phyloP scores from a whole-genome alignment of 257 asterid genomes.

The Pogostemon cablin region DNA sequence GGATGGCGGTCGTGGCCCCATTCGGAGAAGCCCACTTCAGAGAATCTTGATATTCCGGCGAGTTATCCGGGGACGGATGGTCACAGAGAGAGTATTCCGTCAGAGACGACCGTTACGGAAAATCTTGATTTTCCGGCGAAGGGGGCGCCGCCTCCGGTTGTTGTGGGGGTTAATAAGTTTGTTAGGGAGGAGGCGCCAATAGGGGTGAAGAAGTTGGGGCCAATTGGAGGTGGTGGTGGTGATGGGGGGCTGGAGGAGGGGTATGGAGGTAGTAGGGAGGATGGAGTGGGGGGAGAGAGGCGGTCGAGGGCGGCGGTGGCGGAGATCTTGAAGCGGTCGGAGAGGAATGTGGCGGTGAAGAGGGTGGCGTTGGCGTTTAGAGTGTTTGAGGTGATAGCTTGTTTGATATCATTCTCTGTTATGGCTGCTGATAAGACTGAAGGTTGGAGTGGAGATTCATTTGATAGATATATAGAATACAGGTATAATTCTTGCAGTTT shows the following conservation, averaged over 20 bases:
- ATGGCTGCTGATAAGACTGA: slow-evolving; percentile 82
- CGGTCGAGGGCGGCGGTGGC: slow-evolving; percentile 49
- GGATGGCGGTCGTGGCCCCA: slow-evolving; percentile 41
- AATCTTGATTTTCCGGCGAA: slow-evolving; percentile 33
- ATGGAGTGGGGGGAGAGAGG: slow-evolving; percentile 42
- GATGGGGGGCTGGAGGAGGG: slow-evolving; percentile 50
- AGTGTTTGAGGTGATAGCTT: slow-evolving; percentile 52
- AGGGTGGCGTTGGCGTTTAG: slow-evolving; percentile 62
- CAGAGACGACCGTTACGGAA: slow-evolving; percentile 29
- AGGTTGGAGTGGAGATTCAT: slow-evolving; percentile 94
- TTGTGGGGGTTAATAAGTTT: slow-evolving; percentile 42
- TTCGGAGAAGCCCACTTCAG: slow-evolving; percentile 49
- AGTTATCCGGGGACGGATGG: slow-evolving; percentile 35
- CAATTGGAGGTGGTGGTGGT: slow-evolving; percentile 30
- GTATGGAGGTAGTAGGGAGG: slow-evolving; percentile 36
- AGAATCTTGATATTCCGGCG: slow-evolving; percentile 45
- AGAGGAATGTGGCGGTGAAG: slow-evolving; percentile 36
- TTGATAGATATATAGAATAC: slow-evolving; percentile 66
- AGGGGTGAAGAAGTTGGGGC: slow-evolving; percentile 48
- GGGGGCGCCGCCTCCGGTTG: slow-evolving; percentile 30
- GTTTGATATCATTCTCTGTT: slow-evolving; percentile 70
- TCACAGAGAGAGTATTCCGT: slow-evolving; percentile 17
- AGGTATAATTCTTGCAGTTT: slow-evolving; percentile 39
- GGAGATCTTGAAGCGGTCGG: slow-evolving; percentile 41
- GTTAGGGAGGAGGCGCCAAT: slow-evolving; percentile 50